Evolutionary conservation across 1,284 basidiomycete species (phyloP), one percentile per base, ranked within the genome.

Genomic region (Inonotus obliquus): DNA sequence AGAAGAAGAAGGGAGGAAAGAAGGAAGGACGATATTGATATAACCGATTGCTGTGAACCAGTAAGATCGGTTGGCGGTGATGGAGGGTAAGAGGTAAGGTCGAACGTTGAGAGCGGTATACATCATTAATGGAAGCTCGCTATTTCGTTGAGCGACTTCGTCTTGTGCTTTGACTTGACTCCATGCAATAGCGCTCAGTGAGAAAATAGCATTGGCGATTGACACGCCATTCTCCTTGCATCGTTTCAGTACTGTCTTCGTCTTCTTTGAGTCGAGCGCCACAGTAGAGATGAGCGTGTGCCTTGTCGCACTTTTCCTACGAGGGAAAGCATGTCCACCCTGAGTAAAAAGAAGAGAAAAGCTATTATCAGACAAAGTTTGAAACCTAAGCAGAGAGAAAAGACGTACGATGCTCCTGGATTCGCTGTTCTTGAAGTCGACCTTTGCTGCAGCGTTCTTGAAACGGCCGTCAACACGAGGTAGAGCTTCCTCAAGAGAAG

Each of bases 21-120:
- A 76, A 3, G 89, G 89, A 3, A 92, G 81, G 53, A 91, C 75
- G 66, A 92, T 79, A 72, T 91, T 91, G 77, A 91, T 91, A 72
- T 90, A 92, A 3, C 87, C 86, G 62, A 92, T 84, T 4, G 87
- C 84, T 48, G 92, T 78, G 75, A 84, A 89, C 84, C 86, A 90
- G 75, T 88, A 89, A 13, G 87, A 89, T 62, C 82, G 77, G 67
- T 80, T 75, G 38, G 67, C 69, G 9, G 74, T 73, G 62, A 75
- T 76, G 65, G 76, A 72, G 70, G 68, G 70, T 49, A 73, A 66
- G 60, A 89, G 74, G 69, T 83, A 81, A 1, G 87, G 83, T 6
- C 90, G 81, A 49, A 91, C 73, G 72, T 92, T 92, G 51, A 91
- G 76, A 11, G 90, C 89, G 9, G 88, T 87, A 71, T 92, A 92